Conservation (phyloP, 148 eudicot species). For the Chenopodium formosanum region DNA sequence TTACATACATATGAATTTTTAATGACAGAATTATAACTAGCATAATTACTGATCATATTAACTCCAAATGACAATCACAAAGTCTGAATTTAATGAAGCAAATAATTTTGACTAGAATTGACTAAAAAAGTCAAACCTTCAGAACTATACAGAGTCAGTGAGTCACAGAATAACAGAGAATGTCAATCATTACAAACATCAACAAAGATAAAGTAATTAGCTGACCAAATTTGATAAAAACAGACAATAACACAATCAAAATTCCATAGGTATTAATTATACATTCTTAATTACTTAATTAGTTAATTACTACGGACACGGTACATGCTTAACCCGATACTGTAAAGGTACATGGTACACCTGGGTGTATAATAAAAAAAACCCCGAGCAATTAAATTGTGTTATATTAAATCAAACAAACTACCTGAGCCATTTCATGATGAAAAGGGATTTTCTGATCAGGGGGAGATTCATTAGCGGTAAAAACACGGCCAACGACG, state of each 20-base stretch:
- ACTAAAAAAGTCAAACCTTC: not conserved
- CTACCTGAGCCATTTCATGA: slow-evolving; percentile 92
- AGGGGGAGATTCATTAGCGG: slow-evolving; percentile 88
- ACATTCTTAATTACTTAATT: too few species aligned
- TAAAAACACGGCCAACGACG: slow-evolving; percentile 79
- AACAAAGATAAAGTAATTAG: not conserved
- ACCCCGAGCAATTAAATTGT: too few species aligned
- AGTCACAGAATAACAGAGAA: too few species aligned
- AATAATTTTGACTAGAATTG: not conserved
- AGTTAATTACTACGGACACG: too few species aligned
- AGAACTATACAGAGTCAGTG: not conserved
- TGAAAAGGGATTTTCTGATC: slow-evolving; percentile 88
- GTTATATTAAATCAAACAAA: too few species aligned
- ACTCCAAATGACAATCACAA: not conserved
- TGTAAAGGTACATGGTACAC: too few species aligned
- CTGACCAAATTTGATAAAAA: too few species aligned
- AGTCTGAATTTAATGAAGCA: not conserved
- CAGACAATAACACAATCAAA: too few species aligned
- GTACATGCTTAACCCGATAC: too few species aligned
- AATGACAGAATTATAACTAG: not conserved
- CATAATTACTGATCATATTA: not conserved
- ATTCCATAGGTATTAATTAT: too few species aligned
- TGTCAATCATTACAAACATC: not conserved
- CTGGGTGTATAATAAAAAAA: too few species aligned
- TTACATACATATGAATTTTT: not conserved